Conservation (phyloP, 2,329 filamentous ascomycete genomes). For the Pseudogymnoascus sp. region DNA sequence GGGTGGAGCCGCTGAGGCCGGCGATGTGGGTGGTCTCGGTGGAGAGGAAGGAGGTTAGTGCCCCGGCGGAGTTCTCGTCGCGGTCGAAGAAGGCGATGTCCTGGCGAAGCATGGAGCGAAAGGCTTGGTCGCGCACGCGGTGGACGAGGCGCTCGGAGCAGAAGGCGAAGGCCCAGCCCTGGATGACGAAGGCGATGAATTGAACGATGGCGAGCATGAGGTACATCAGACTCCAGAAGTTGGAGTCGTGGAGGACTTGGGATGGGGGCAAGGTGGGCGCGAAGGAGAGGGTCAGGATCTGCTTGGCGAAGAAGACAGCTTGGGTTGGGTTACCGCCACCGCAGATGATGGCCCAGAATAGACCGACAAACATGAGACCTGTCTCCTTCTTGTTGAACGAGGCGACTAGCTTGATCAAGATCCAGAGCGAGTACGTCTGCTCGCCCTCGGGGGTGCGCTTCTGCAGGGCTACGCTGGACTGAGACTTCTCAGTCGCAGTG, state of each 20-base stretch:
- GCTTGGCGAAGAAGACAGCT: slow-evolving; percentile 81
- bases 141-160: slow-evolving; percentile 83
- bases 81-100: slow-evolving; percentile 88
- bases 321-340: slow-evolving; percentile 73
- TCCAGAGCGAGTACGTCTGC: slow-evolving; percentile 61
- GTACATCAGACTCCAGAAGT: slow-evolving; percentile 88
- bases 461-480: slow-evolving; percentile 64
- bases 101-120: slow-evolving; percentile 82
- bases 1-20: slow-evolving; percentile 76
- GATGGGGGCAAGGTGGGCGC: slow-evolving; percentile 27
- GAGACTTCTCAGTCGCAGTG: slow-evolving; percentile 47
- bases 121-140: slow-evolving; percentile 72
- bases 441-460: slow-evolving; percentile 42
- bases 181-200: slow-evolving; percentile 58
- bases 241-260: slow-evolving; percentile 58
- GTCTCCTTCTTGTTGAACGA: slow-evolving; percentile 71
- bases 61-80: slow-evolving; percentile 82
- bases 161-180: slow-evolving; percentile 70
- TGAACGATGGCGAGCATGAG: slow-evolving; percentile 72
- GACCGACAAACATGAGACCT: slow-evolving; percentile 62
- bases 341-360: slow-evolving; percentile 67
- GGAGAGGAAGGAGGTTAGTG: slow-evolving; percentile 79
- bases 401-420: slow-evolving; percentile 68
- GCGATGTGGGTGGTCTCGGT: slow-evolving; percentile 85
- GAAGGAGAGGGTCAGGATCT: slow-evolving; percentile 61